Base-by-base conservation (phyloP, 257 asterid genomes). In the Nicotiana otophora region DNA sequence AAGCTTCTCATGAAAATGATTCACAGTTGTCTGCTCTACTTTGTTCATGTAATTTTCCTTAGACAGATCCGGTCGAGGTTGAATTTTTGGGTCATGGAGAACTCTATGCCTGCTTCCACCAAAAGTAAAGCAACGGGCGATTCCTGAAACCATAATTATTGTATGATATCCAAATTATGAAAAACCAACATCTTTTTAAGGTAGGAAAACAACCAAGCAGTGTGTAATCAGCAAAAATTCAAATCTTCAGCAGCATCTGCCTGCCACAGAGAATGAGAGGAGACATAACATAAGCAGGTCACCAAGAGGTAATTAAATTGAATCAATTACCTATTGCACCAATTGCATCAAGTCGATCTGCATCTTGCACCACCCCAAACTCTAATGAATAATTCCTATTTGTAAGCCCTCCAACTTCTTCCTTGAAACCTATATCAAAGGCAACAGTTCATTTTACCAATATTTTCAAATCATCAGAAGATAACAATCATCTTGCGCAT, bases 331-430 rank as follows among this genome's bases (percentile, higher is more conserved):
- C 98, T 48, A 96, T 91, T 48, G 99, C 98, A 81, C 99, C 99
- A 86, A 96, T 94, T 60, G 98, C 99, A 91, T 96, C 99, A 85
- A 94, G 99, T 55, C 98, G 94, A 82, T 96, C 99, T 65, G 98
- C 99, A 88, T 94, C 99, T 89, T 96, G 99, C 66, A 96, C 97
- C 80, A 96, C 98, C 81, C 94, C 96, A 74, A 90, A 93, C 89
- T 96, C 98, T 79, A 90, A 88, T 33, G 82, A 86, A 28, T 84
- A 86, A 86, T 72, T 85, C 82, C 68, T 77, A 65, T 46, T 87
- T 16, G 78, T 78, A 72, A 66, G 87, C 81, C 93, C 96, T 55
- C 86, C 88, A 81, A 94, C 81, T 84, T 95, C 99, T 86, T 94
- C 97, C 84, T 94, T 95, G 88, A 92, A 95, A 82, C 98, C 98